phyloP scores from a whole-genome alignment of 2,329 filamentous ascomycete genomes.

The Zasmidium cellare region DNA sequence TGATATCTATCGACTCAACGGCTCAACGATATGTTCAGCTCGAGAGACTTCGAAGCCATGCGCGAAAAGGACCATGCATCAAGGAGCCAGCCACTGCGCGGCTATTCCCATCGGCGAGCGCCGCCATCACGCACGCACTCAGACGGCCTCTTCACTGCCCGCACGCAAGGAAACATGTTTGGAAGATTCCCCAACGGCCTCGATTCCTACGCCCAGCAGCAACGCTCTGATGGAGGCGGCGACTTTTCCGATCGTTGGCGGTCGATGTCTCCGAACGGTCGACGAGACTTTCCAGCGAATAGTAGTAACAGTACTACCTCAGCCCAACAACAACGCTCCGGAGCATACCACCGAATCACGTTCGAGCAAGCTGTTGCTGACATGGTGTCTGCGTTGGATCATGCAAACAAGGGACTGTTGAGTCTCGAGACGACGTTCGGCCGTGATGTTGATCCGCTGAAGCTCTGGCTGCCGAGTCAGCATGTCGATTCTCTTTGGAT shows the following conservation, averaged over 20 bases:
- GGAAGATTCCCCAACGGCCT: not conserved
- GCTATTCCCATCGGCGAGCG: not conserved
- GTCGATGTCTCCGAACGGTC: not conserved
- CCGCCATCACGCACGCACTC: not conserved
- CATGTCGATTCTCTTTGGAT: slow-evolving; percentile 17
- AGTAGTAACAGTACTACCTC: no score
- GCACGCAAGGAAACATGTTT: not conserved
- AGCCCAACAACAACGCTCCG: no score
- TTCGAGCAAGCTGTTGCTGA: slow-evolving; percentile 17
- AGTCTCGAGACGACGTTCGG: slow-evolving; percentile 15
- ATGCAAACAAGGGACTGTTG: slow-evolving; percentile 15
- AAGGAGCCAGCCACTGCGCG: not conserved
- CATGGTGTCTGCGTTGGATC: slow-evolving; percentile 17
- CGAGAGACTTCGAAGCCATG: not conserved
- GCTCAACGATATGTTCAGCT: not conserved
- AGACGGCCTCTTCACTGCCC: not conserved
- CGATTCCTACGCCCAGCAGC: not conserved
- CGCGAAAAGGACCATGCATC: not conserved
- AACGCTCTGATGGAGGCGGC: not conserved
- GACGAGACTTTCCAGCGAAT: not conserved
- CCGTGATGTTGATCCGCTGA: slow-evolving; percentile 6
- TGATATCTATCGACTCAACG: no score
- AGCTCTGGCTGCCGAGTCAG: slow-evolving; percentile 13
- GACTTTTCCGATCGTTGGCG: not conserved
- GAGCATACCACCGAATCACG: not conserved